phyloP scores from a whole-genome alignment of 2,329 filamentous ascomycete genomes.

The Talaromyces sp. region DNA sequence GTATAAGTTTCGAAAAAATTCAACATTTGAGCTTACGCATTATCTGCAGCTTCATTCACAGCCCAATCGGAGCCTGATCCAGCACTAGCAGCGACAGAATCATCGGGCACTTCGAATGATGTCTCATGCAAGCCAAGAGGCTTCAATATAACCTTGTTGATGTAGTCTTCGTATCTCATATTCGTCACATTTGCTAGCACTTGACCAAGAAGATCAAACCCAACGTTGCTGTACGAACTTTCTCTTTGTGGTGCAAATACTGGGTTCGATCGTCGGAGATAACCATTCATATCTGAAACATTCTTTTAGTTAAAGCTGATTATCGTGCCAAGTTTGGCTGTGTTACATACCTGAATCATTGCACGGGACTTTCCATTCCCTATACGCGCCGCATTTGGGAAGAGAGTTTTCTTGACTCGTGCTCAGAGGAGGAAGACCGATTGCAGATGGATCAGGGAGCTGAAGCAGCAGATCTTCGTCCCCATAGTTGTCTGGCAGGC shows the following conservation, averaged over 20 bases:
- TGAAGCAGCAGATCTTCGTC: conserved; percentile 5
- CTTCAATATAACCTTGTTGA: conserved; percentile 20
- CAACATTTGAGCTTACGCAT: conserved; percentile 5
- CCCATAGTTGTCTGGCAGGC: conserved; percentile 29
- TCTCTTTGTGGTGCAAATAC: conserved; percentile 29
- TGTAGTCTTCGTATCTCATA: conserved; percentile 26
- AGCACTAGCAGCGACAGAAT: conserved; percentile 25
- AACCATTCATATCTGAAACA: background rate
- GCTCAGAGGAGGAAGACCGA: conserved; percentile 1
- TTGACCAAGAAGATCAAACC: conserved; percentile 31
- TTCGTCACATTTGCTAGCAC: conserved; percentile 30
- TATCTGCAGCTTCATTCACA: background rate
- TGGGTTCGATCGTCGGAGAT: conserved; percentile 4
- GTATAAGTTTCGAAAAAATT: too few relatives aligned
- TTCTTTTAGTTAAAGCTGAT: background rate
- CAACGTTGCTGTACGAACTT: conserved; percentile 31
- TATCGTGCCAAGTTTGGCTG: too few relatives aligned
- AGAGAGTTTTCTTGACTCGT: background rate
- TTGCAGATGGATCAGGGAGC: conserved; percentile 3
- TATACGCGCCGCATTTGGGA: conserved; percentile 4
- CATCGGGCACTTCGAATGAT: conserved; percentile 24
- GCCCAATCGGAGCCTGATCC: background rate
- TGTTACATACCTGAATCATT: conserved; percentile 4
- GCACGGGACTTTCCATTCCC: conserved; percentile 13
- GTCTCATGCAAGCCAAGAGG: conserved; percentile 18